Base-by-base conservation (phyloP, 2,329 filamentous ascomycete species). In the Claviceps paspali region DNA sequence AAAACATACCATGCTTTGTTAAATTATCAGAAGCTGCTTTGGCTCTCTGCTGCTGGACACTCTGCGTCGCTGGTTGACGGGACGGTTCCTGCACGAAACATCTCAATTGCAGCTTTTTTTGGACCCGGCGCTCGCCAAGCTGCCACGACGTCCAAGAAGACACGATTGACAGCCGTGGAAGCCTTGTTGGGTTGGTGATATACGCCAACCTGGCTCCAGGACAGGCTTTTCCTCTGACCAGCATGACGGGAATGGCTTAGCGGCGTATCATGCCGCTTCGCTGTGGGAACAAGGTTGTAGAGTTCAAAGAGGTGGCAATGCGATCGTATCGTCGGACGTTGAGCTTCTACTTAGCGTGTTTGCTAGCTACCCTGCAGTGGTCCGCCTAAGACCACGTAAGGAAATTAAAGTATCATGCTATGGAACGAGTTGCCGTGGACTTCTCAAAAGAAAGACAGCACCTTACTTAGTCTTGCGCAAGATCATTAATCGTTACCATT, bases 11-110 rank as follows among this genome's bases (percentile, higher is more conserved):
- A 11, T 18, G 23, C 12, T 11, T 26, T 15, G 26, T n/a, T 4
- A 5, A 9, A 8, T 14, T 32, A 14, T 43, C 47, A 0, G 49
- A 43, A 6, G 46, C 49, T 12, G 44, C 44, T 32, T 48, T 51
- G 6, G 52, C 53, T 14, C 50, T 52, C 11, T 45, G 27, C 9
- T 17, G 15, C 15, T 26, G 29, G 5, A 21, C 35, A 15, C 14
- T 32, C 29, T 11, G 29, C 15, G 6, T 4, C 4, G 7, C 7
- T n/a, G 29, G 2, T 12, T 10, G 15, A 10, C 29, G 29, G 12
- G 21, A 12, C 15, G 35, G 11, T 18, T 11, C 17, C 10, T 38
- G 29, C 21, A 15, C 29, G 17, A 14, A 28, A 6, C 35, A 33
- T 22, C 35, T 26, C 35, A 32, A 27, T 17, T n/a, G 21, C 8